Base-by-base conservation (phyloP, 1,139 yeast species). In the Debaryomyces udenii region DNA sequence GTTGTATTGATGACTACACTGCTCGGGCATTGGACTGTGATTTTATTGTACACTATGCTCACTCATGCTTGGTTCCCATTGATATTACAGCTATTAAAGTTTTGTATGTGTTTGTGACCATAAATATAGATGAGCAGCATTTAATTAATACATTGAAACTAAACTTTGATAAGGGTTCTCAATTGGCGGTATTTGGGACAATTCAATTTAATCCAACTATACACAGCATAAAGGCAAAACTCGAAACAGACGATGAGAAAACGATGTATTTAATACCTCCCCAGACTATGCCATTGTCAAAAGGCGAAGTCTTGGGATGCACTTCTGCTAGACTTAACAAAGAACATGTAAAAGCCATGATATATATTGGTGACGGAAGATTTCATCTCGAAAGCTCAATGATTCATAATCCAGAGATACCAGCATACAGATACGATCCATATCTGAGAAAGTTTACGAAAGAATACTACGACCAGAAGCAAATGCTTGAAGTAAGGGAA, bases 301-400 rank as follows among this genome's bases (percentile, higher is more conserved):
- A 88, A 54, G 99, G 99, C 38, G 99, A 93, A 61, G 96, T 94
- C 0, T 70, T 93, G 18, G 99, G 99, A 0, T 93, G 99, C 61
- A 93, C 99, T 0, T 88, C 97, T 0, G 95, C 96, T 14, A 68
- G 88, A 46, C 66, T 93, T 31, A 82, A 83, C 49, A 70, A 74
- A 27, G 69, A 72, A 3, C 83, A 80, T 32, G 76, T 79, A 35
- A 81, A 81, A 51, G 96, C 93, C 0, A 88, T 91, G 81, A 76
- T 93, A 3, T 93, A 93, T 56, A 75, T 93, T 23, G 99, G 99
- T 26, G 99, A 93, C 62, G 99, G 99, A 9, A 69, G 99, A 42
- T 93, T 93, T 66, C 99, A 93, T 63, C 69, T 93, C 36, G 99
- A 93, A 61, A 83, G 95, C 41, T 90, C 97, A 5, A 91, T 93